Evolutionary conservation across 352 stramenopile species (phyloP).

Genomic region (Phytophthora quininea): DNA sequence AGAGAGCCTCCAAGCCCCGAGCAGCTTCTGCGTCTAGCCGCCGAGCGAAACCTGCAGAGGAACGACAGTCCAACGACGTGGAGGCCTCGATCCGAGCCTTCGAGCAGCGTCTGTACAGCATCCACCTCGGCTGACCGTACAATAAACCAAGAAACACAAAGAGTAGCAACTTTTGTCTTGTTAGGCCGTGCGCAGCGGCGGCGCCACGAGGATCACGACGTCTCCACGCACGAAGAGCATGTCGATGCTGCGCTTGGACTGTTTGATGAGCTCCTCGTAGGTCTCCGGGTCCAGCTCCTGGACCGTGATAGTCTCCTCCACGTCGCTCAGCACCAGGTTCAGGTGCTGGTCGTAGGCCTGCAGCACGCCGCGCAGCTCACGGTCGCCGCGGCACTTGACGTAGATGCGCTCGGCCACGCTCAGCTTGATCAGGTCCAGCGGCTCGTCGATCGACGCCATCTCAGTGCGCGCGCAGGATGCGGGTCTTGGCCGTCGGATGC

Average conservation of each 20-base stretch:
- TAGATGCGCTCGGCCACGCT: conserved; percentile 99
- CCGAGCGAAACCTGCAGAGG: conserved; percentile 1
- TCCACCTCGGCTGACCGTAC: neutral
- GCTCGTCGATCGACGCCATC: conserved; percentile 93
- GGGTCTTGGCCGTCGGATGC: neutral
- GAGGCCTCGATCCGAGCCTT: conserved; percentile 47
- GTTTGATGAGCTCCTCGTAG: conserved; percentile 97
- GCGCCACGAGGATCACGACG: conserved; percentile 98
- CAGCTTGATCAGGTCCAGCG: conserved; percentile 98
- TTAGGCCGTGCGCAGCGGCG: conserved; percentile 93
- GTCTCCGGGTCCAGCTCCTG: conserved; percentile 98
- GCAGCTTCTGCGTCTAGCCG: neutral
- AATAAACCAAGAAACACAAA: neutral
- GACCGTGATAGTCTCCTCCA: conserved; percentile 98
- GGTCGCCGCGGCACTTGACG: conserved; percentile 98
- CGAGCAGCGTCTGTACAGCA: conserved; percentile 39
- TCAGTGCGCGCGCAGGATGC: conserved; percentile 1
- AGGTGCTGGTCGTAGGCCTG: conserved; percentile 99
- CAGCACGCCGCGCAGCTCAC: conserved; percentile 96
- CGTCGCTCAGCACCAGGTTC: conserved; percentile 98
- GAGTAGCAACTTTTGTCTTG: conserved; percentile 4
- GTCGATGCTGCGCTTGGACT: conserved; percentile 95
- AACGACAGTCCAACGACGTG: conserved; percentile 25
- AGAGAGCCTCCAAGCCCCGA: neutral
- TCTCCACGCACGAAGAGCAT: conserved; percentile 99